Conservation (phyloP, 768 basidiomycete species). For the Ramaria rubella region DNA sequence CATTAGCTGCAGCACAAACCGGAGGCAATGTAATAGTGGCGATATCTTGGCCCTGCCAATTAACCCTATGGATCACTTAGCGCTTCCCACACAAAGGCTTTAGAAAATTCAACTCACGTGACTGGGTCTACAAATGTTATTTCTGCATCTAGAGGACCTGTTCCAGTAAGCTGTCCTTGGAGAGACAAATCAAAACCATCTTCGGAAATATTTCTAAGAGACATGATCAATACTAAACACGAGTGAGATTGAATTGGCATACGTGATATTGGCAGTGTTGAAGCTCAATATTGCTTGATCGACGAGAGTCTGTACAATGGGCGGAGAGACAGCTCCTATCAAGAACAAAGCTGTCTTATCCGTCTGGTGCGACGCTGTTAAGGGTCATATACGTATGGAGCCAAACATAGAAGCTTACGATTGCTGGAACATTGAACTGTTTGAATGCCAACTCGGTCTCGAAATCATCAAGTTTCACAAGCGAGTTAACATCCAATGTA, state of each 20-base stretch:
- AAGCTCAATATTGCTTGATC: constrained; percentile 49
- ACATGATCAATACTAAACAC: constrained; percentile 2
- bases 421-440: constrained; percentile 49
- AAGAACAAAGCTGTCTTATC: constrained; percentile 59
- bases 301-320: constrained; percentile 59
- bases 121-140: constrained; percentile 63
- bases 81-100: not conserved
- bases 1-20: constrained; percentile 60
- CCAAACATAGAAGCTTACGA: constrained; percentile 30
- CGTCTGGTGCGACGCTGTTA: constrained; percentile 31
- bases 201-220: constrained; percentile 32
- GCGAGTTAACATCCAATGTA: constrained; percentile 47
- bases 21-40: constrained; percentile 58
- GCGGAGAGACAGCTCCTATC: constrained; percentile 64
- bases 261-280: constrained; percentile 53
- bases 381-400: not conserved
- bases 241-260: constrained; percentile 10
- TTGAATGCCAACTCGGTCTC: constrained; percentile 50
- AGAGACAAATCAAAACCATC: constrained; percentile 58
- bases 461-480: constrained; percentile 60
- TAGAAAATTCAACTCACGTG: constrained; percentile 31
- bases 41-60: constrained; percentile 57
- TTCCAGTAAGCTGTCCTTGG: constrained; percentile 51
- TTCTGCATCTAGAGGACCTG: constrained; percentile 62
- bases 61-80: too few species aligned